Evolutionary conservation across 2,329 filamentous ascomycete species (phyloP).

Genomic region (Aspergillus udagawae): DNA sequence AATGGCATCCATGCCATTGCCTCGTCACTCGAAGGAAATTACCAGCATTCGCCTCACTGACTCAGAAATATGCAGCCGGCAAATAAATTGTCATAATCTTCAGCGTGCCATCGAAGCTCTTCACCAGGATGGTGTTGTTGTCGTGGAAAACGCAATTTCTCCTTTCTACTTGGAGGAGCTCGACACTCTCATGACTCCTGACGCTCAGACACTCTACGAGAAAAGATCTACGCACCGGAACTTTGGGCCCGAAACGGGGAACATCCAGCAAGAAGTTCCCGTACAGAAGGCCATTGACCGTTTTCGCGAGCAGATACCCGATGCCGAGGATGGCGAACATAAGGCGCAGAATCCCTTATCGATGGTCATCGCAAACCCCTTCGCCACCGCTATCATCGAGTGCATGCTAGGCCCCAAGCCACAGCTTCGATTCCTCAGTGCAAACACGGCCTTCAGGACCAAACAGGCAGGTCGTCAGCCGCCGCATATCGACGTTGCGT

Average conservation of each 20-base stretch:
- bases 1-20: not conserved
- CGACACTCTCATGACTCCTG: slow-evolving; percentile 24
- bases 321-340: slow-evolving; percentile 17
- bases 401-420: slow-evolving; percentile 38
- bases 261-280: slow-evolving; percentile 40
- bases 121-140: slow-evolving; percentile 36
- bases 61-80: not conserved
- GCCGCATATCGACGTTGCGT: slow-evolving; percentile 40
- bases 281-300: slow-evolving; percentile 32
- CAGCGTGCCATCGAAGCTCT: slow-evolving; percentile 23
- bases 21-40: not conserved
- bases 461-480: slow-evolving; percentile 32
- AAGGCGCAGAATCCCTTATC: not conserved
- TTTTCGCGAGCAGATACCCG: slow-evolving; percentile 10
- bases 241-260: slow-evolving; percentile 29
- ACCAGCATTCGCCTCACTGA: not conserved
- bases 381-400: slow-evolving; percentile 32
- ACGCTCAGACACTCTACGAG: slow-evolving; percentile 31
- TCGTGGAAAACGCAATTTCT: slow-evolving; percentile 36
- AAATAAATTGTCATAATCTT: slow-evolving; percentile 18
- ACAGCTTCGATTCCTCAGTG: slow-evolving; percentile 35
- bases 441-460: slow-evolving; percentile 40
- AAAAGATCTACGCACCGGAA: slow-evolving; percentile 23
- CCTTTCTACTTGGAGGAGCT: slow-evolving; percentile 30
- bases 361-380: slow-evolving; percentile 35